Base-by-base conservation (phyloP, 345 rosid genomes). In the Hevea brasiliensis region DNA sequence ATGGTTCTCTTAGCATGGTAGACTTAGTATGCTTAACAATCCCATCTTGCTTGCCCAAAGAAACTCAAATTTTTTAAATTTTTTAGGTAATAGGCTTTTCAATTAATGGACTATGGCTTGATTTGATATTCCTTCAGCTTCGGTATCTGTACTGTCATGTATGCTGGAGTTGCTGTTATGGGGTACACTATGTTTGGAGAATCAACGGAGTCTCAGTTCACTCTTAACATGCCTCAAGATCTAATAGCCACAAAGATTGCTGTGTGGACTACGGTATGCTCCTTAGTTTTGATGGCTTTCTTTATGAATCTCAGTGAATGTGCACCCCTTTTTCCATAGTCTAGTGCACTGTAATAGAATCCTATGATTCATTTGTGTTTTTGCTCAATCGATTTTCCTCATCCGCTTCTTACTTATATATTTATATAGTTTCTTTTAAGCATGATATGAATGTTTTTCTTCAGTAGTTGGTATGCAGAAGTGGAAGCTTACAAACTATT, bases 111-210 rank as follows among this genome's bases (percentile, higher is more conserved):
- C 65, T 11, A 35, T 47, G 56, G n/a, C 72, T 45, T 45, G 42
- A 8, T 42, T 18, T 40, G 20, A 42, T 41, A 9, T 53, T n/a
- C 26, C 27, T 77, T 80, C 82, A 94, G 98, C 85, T 95, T 95
- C 57, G 79, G 67, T 48, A 76, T 92, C 29, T 92, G 98, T 75
- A 84, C 96, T 15, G 10, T 79, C 76, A 59, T 95, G 97, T 95
- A 92, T 71, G 93, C 91, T 14, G 97, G 91, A 72, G 95, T 81
- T 44, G 99, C 98, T 48, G 56, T 84, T 11, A 87, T 88, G 98
- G 99, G 99, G 35, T 95, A 92, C 83, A 83, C 81, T 27, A 90
- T 92, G 96, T 95, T 95, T 59, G 98, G 99, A 65, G 94, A 88
- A 51, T 73, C 77, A 74, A 88, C 89, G 53, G 68, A 77, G 48